Base-by-base conservation (phyloP, 1,284 basidiomycete species). In the Ustilago cynodontis region DNA sequence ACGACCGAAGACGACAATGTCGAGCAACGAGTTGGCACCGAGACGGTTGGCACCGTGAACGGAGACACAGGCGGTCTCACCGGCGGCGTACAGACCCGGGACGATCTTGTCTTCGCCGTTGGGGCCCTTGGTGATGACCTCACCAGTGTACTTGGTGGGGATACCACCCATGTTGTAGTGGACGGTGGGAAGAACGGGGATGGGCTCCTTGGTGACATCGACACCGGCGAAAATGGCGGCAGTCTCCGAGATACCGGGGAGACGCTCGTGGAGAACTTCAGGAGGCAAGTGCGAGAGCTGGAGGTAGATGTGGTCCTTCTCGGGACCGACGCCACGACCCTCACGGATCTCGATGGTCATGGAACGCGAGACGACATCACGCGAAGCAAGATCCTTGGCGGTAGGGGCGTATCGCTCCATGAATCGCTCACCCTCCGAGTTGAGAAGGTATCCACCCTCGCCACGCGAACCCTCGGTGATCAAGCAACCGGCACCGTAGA, bases 291-390 rank as follows among this genome's bases (percentile, higher is more conserved):
- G 97, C 85, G 94, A 97, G 85, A 99, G 92, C 87, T 99, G 97
- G 77, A 99, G 89, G 89, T 93, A 97, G 86, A 98, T 89, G 89
- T 99, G 97, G 87, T 99, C 97, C 89, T 95, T 98, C 80, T 99
- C 96, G 57, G 95, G 94, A 70, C 97, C 97, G 80, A 99, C 95
- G 89, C 97, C 97, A 85, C 97, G 95, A 77, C 97, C 97, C 87
- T 99, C 97, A 76, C 97, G 93, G 86, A 99, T 95, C 88, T 99
- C 97, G 81, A 99, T 90, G 59, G 97, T 99, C 96, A 99, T 99
- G 68, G 94, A 96, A 83, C 97, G 94, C 65, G 97, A 99, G 56
- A 99, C 97, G 86, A 99, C 97, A 86, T 99, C 97, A 87, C 97
- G 95, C 62, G 97, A 99, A 49, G 97, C 97, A 78, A 99, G 91